A percentile compares a stretch with the other conserved stretches of the same genome.
These are phyloP conservation scores for Gymnopilus dilepis DNA, from an alignment of 768 basidiomycete genomes.

Conservation along the genomic window DNA sequence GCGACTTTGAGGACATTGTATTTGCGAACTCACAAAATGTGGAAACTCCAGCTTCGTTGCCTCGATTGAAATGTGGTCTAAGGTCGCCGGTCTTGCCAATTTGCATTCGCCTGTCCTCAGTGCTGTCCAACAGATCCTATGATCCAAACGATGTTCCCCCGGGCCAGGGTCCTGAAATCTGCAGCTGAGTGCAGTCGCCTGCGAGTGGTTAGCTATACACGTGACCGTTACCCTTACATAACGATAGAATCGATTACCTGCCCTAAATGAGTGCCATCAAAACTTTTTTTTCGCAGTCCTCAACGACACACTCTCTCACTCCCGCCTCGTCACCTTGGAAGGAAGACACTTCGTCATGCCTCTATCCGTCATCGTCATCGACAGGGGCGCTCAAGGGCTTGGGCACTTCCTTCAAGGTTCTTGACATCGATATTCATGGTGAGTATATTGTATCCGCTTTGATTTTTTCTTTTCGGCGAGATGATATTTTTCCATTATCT, in stretches of 20 bases:
- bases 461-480: slow-evolving; percentile 40
- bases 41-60: no score
- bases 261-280: slow-evolving; percentile 4
- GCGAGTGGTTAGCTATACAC: no score
- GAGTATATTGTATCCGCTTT: neutral
- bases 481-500: slow-evolving; percentile 58
- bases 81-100: no score
- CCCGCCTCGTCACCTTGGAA: neutral
- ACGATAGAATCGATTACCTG: neutral
- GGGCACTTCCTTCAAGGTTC: neutral
- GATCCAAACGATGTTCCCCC: no score
- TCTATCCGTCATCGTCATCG: neutral
- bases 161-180: no score
- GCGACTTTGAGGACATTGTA: no score
- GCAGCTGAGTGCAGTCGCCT: no score
- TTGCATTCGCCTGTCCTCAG: no score
- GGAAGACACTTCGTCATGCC: neutral
- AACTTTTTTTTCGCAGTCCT: neutral
- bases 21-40: no score
- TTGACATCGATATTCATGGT: neutral
- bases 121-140: no score
- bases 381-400: neutral
- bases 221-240: neutral
- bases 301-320: neutral
- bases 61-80: no score